phyloP scores from a whole-genome alignment of 225 moss, liverwort and hornwort genomes.

The Sphagnum contortum region DNA sequence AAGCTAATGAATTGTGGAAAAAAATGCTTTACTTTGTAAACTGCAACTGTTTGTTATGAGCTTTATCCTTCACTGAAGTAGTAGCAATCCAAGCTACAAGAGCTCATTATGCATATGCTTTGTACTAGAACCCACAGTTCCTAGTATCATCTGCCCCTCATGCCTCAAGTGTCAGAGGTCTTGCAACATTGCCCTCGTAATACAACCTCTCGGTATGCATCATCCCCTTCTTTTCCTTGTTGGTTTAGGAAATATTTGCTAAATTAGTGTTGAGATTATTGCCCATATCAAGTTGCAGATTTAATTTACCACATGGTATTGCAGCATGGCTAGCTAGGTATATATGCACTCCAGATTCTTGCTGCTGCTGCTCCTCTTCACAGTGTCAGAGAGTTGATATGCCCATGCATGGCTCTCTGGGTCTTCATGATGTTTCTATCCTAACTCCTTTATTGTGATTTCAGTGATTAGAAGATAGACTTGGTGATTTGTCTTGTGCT shows the following conservation, averaged over 20 bases:
- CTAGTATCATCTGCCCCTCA: constrained; percentile 70
- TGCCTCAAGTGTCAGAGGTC: constrained; percentile 55
- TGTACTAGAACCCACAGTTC: constrained; percentile 73
- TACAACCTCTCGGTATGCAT: constrained; percentile 68
- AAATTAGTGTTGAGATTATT: not conserved
- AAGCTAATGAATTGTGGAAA: too few species aligned
- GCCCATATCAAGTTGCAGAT: not conserved
- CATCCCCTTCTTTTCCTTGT: not conserved
- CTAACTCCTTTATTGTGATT: too few species aligned
- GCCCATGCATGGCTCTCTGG: constrained; percentile 11
- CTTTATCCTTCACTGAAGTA: constrained; percentile 15
- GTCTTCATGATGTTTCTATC: too few species aligned
- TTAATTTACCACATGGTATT: constrained; percentile 32
- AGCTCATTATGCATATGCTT: constrained; percentile 75
- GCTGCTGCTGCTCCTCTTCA: constrained; percentile 47
- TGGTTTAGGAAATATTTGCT: not conserved
- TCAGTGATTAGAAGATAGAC: too few species aligned
- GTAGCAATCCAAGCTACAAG: constrained; percentile 77
- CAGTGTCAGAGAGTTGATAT: constrained; percentile 25
- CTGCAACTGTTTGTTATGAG: too few species aligned
- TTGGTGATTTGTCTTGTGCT: too few species aligned
- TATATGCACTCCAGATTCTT: constrained; percentile 76
- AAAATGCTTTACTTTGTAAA: too few species aligned
- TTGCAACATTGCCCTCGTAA: constrained; percentile 65
- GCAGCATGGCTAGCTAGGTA: constrained; percentile 56